phyloP scores from a whole-genome alignment of 1,139 yeast species.

The Yamadazyma oceani region DNA sequence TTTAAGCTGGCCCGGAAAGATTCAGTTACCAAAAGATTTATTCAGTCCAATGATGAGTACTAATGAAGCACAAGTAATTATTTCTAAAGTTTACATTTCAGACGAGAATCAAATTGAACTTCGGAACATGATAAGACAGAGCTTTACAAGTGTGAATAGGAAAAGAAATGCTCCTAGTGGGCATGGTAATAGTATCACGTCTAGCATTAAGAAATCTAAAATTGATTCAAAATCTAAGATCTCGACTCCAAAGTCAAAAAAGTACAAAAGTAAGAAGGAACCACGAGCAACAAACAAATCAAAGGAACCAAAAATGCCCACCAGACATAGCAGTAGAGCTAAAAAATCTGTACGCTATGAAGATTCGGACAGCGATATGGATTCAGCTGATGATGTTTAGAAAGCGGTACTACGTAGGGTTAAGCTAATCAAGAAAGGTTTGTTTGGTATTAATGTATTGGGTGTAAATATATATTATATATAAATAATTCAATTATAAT shows the following conservation, averaged over 20 bases:
- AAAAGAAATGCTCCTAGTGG: constrained; percentile 4
- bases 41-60: constrained; percentile 55
- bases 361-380: constrained; percentile 28
- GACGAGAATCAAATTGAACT: constrained; percentile 37
- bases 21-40: constrained; percentile 64
- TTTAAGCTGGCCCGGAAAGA: constrained; percentile 79
- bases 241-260: constrained; percentile 1
- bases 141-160: constrained; percentile 11
- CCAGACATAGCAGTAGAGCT: constrained; percentile 47
- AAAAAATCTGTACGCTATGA: constrained; percentile 41
- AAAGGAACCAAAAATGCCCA: constrained; percentile 21
- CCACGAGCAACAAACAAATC: constrained; percentile 44
- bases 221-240: constrained; percentile 6
- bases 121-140: constrained; percentile 25
- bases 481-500: constrained; percentile 17
- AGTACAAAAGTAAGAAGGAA: constrained; percentile 28
- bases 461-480: constrained; percentile 2
- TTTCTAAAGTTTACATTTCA: constrained; percentile 51
- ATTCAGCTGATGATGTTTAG: constrained; percentile 20
- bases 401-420: no score
- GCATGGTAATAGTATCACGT: neutral
- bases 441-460: neutral
- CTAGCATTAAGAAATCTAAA: constrained; percentile 1
- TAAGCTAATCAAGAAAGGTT: constrained; percentile 1
- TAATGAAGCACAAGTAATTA: constrained; percentile 44